phyloP scores from a whole-genome alignment of 805 yeast species.

The Barnettozyma wickerhamii region DNA sequence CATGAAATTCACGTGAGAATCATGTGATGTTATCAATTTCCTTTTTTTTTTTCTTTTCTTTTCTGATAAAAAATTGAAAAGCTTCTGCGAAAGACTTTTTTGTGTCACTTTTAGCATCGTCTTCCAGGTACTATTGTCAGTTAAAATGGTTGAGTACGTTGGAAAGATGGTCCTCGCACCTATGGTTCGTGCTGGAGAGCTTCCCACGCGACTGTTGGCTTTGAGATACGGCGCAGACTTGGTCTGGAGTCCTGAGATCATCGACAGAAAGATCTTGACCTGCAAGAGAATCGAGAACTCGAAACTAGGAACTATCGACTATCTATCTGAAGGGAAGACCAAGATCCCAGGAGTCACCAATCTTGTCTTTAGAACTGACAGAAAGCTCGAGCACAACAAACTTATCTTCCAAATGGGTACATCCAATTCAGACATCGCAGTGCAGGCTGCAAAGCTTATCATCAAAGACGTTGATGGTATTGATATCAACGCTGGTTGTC shows the following conservation, averaged over 20 bases:
- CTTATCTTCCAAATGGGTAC: conserved; percentile 92
- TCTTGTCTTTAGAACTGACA: conserved; percentile 70
- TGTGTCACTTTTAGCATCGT: not conserved
- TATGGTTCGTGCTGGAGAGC: conserved; percentile 94
- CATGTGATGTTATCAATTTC: too few species aligned
- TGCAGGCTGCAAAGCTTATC: conserved; percentile 77
- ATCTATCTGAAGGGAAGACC: conserved; percentile 37
- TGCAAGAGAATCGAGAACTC: conserved; percentile 64
- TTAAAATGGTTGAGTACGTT: conserved; percentile 55
- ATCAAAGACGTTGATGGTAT: conserved; percentile 88
- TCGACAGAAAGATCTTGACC: conserved; percentile 76
- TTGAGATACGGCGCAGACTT: conserved; percentile 85
- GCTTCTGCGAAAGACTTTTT: not conserved
- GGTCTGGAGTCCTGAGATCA: conserved; percentile 95
- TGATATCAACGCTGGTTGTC: conserved; percentile 95
- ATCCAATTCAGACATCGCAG: conserved; percentile 78
- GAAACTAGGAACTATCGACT: conserved; percentile 57
- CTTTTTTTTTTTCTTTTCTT: not conserved
- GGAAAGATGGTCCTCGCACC: conserved; percentile 90
- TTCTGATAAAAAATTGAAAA: not conserved
- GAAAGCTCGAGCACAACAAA: conserved; percentile 54
- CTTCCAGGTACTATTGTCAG: not conserved
- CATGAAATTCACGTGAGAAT: too few species aligned
- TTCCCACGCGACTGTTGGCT: conserved; percentile 81
- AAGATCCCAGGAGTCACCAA: conserved; percentile 44